Evolutionary conservation across 768 basidiomycete species (phyloP).

Genomic region (Mrakia blollopis): DNA sequence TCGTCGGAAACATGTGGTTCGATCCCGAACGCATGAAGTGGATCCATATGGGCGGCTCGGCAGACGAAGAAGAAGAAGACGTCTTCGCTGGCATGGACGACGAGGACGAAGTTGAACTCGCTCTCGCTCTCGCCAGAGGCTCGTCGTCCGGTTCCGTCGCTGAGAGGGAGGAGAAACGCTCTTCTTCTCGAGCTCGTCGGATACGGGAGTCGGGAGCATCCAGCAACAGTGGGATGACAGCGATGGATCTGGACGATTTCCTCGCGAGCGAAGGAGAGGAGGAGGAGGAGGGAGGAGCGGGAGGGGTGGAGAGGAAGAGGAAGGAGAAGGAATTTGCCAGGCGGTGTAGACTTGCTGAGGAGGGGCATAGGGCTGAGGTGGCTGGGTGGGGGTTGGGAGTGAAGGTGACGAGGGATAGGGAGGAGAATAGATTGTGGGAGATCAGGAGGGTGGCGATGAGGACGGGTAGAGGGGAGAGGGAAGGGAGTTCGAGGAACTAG

Average conservation of each 20-base stretch:
- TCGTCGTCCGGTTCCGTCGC: not conserved
- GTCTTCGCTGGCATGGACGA: conserved; percentile 91
- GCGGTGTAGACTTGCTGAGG: conserved; percentile 69
- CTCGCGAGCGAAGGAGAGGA: conserved; percentile 88
- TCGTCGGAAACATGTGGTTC: conserved; percentile 98
- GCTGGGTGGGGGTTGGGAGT: conserved; percentile 59
- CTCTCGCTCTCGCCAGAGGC: not conserved
- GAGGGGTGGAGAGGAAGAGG: conserved; percentile 40
- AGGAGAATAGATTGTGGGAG: conserved; percentile 15
- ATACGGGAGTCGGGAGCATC: conserved; percentile 49
- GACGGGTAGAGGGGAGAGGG: not conserved
- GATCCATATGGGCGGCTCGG: conserved; percentile 67
- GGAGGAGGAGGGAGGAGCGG: conserved; percentile 59
- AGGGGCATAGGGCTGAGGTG: conserved; percentile 76
- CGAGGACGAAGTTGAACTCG: conserved; percentile 64
- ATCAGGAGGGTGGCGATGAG: conserved; percentile 23
- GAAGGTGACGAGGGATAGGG: conserved; percentile 8
- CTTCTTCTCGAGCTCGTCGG: not conserved
- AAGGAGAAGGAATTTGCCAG: conserved; percentile 35
- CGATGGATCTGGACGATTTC: conserved; percentile 91
- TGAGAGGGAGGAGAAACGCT: not conserved
- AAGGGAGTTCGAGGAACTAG: not conserved
- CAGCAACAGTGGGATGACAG: conserved; percentile 59
- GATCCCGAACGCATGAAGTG: conserved; percentile 93
- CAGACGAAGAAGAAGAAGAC: conserved; percentile 86